Percentiles rank a stretch among this genome's conserved stretches.
Evolutionary conservation across 306 rosid species (phyloP).

Genomic region (Corylus heterophylla): DNA sequence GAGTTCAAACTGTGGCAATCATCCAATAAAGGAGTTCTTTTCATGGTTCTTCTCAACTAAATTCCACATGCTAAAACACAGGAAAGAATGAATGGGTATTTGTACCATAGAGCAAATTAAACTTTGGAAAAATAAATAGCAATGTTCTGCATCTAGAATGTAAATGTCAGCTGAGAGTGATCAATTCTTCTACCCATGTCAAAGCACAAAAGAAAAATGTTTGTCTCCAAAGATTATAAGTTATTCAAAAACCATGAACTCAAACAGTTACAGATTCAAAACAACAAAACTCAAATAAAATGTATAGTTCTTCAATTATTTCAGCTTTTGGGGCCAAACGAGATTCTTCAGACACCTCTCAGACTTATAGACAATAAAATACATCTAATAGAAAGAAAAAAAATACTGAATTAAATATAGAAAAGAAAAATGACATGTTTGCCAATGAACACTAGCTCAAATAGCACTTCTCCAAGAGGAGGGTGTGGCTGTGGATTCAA

Average conservation of each 20-base stretch:
- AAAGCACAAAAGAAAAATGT: background rate
- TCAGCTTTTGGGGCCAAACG: conserved; percentile 9
- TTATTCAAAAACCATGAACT: background rate
- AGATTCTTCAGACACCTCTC: conserved; percentile 14
- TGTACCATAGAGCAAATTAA: too few species aligned
- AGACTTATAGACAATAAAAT: conserved; percentile 4
- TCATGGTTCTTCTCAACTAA: background rate
- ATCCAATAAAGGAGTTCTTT: background rate
- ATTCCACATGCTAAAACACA: too few species aligned
- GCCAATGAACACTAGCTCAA: background rate
- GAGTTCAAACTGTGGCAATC: background rate
- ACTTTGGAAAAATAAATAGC: too few species aligned
- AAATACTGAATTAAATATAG: conserved; percentile 1
- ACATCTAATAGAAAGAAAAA: background rate
- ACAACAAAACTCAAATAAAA: background rate
- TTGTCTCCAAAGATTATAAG: background rate
- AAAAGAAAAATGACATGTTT: conserved; percentile 11
- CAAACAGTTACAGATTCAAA: background rate
- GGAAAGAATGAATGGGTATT: too few species aligned
- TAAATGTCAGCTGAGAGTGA: background rate
- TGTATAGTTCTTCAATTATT: background rate
- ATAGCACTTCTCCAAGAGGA: background rate
- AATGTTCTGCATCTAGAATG: background rate
- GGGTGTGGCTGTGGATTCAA: background rate
- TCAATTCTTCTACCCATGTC: background rate